These are phyloP conservation scores for Pyracantha coccinea DNA, from an alignment of 331 rosid species.

Conservation along the genomic window DNA sequence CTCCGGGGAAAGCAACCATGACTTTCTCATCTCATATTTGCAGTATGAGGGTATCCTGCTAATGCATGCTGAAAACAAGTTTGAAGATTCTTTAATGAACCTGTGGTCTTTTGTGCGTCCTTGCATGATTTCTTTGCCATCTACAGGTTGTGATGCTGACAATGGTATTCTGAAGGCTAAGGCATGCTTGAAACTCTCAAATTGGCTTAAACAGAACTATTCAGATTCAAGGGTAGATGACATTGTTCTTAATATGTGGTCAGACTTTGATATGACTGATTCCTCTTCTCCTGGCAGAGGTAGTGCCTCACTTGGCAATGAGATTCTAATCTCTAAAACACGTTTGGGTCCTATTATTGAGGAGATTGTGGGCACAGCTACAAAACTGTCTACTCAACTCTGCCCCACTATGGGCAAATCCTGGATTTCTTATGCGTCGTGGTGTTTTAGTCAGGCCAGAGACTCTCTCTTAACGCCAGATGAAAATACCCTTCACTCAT, in stretches of 20 bases:
- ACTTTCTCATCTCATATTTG: constrained; percentile 55
- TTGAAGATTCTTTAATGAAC: constrained; percentile 75
- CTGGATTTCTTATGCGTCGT: constrained; percentile 92
- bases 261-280: constrained; percentile 46
- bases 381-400: constrained; percentile 66
- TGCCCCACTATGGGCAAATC: constrained; percentile 92
- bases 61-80: constrained; percentile 70
- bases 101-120: constrained; percentile 81
- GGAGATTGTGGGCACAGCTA: constrained; percentile 75
- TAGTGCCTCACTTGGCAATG: constrained; percentile 21
- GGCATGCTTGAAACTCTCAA: constrained; percentile 85
- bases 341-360: constrained; percentile 43
- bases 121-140: constrained; percentile 49
- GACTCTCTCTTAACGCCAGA: constrained; percentile 44
- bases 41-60: constrained; percentile 75
- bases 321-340: constrained; percentile 19
- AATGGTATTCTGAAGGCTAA: constrained; percentile 70
- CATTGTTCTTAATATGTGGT: constrained; percentile 46
- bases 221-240: constrained; percentile 44
- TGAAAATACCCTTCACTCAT: constrained; percentile 42
- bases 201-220: constrained; percentile 62
- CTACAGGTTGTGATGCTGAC: constrained; percentile 33
- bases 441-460: constrained; percentile 89
- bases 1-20: constrained; percentile 38
- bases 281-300: constrained; percentile 27